These are phyloP conservation scores for Phytophthora cajani DNA, from an alignment of 352 stramenopile genomes.

Conservation along the genomic window DNA sequence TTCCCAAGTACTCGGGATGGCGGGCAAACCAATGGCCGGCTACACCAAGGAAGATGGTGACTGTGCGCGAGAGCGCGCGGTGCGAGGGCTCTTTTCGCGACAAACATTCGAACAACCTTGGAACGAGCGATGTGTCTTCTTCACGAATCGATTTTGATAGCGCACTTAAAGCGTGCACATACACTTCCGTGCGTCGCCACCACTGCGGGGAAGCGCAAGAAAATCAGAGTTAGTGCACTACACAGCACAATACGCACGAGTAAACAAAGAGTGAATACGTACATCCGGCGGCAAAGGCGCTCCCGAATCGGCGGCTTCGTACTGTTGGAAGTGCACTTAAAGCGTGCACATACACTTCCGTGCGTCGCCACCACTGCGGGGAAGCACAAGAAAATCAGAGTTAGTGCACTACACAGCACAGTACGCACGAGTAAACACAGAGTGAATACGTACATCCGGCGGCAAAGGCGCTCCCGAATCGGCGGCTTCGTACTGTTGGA, in stretches of 20 bases:
- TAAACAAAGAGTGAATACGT: constrained; percentile 19
- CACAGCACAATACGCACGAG: background rate
- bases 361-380: constrained; percentile 74
- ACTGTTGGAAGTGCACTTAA: no score
- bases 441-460: constrained; percentile 36
- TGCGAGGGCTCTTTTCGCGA: constrained; percentile 71
- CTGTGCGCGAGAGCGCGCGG: constrained; percentile 60
- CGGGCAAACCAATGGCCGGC: constrained; percentile 77
- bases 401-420: constrained; percentile 18
- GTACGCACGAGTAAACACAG: background rate
- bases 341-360: constrained; percentile 85
- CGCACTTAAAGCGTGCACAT: constrained; percentile 81
- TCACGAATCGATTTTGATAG: constrained; percentile 84
- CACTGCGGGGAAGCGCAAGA: constrained; percentile 42
- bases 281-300: constrained; percentile 44
- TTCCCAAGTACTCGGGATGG: constrained; percentile 61
- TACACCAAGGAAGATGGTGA: constrained; percentile 78
- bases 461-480: constrained; percentile 51
- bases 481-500: constrained; percentile 69
- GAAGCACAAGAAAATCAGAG: constrained; percentile 2
- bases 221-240: constrained; percentile 18
- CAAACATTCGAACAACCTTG: constrained; percentile 77
- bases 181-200: constrained; percentile 83
- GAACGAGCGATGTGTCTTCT: constrained; percentile 77
- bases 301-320: constrained; percentile 59